Evolutionary conservation across 2,329 filamentous ascomycete genomes (phyloP).

Genomic region (Helotiales sp.): DNA sequence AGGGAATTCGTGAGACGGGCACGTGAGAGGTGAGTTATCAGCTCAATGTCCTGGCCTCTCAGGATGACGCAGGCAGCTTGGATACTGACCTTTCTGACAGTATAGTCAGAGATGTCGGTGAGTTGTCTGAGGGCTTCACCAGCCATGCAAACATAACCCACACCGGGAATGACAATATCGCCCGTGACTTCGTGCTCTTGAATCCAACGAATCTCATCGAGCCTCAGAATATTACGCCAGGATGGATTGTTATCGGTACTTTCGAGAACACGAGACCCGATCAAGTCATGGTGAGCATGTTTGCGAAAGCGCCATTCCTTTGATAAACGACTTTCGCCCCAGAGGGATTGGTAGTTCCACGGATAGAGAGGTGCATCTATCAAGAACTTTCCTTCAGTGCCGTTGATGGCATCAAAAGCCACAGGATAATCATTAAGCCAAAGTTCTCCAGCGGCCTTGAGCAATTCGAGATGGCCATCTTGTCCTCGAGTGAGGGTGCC

Average conservation of each 20-base stretch:
- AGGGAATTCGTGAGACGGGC: not conserved
- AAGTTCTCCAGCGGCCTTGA: not conserved
- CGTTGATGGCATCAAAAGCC: not conserved
- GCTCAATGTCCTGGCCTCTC: slow-evolving; percentile 28
- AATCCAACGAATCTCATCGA: slow-evolving; percentile 34
- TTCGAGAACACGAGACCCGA: slow-evolving; percentile 30
- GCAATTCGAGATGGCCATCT: not conserved
- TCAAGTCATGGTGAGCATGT: slow-evolving; percentile 41
- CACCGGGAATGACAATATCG: slow-evolving; percentile 31
- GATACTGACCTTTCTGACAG: slow-evolving; percentile 47
- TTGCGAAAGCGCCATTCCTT: slow-evolving; percentile 44
- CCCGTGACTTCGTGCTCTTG: slow-evolving; percentile 29
- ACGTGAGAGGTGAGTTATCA: not conserved
- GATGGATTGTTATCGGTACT: slow-evolving; percentile 19
- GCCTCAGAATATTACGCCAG: slow-evolving; percentile 34
- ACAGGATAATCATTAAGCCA: not conserved
- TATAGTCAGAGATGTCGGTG: slow-evolving; percentile 36
- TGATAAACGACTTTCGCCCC: slow-evolving; percentile 52
- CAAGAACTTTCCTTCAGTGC: slow-evolving; percentile 25
- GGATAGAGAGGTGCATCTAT: slow-evolving; percentile 50
- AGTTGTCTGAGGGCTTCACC: slow-evolving; percentile 29
- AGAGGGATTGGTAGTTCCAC: slow-evolving; percentile 54
- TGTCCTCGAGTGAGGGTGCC: not conserved
- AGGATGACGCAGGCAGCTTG: slow-evolving; percentile 46
- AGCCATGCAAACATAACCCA: slow-evolving; percentile 34